phyloP scores from a whole-genome alignment of 129 eudicot species.

The sunflower (Helianthus annuus) region DNA sequence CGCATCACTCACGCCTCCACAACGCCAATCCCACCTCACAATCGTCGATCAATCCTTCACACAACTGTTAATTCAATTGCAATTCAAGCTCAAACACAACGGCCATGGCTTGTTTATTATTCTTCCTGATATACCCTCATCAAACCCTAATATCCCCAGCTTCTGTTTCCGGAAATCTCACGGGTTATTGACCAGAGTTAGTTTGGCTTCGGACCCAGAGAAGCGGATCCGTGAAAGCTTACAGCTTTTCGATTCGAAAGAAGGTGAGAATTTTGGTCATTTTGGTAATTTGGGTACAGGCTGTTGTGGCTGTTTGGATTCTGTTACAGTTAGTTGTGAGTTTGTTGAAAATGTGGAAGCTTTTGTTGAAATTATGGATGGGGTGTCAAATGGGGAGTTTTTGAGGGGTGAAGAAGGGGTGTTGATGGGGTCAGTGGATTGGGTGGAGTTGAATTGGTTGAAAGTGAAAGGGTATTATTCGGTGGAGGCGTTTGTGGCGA shows the following conservation, averaged over 20 bases:
- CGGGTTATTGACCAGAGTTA: slow-evolving; percentile 50
- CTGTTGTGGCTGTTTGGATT: slow-evolving; percentile 46
- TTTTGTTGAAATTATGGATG: slow-evolving; percentile 69
- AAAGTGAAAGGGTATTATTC: slow-evolving; percentile 86
- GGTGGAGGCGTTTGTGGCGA: slow-evolving; percentile 79
- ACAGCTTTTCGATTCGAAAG: slow-evolving; percentile 60
- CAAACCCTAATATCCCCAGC: slow-evolving; percentile 49
- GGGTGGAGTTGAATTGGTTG: slow-evolving; percentile 84
- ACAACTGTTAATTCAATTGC: slow-evolving; percentile 57
- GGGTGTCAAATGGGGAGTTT: slow-evolving; percentile 60
- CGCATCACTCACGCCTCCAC: slow-evolving; percentile 60
- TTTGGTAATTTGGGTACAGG: too few species aligned
- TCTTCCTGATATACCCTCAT: slow-evolving; percentile 66
- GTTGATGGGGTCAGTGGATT: slow-evolving; percentile 49
- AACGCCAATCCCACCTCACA: slow-evolving; percentile 78
- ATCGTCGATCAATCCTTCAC: slow-evolving; percentile 50
- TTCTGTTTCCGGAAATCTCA: slow-evolving; percentile 59
- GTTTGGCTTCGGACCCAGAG: slow-evolving; percentile 38
- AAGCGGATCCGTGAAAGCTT: slow-evolving; percentile 39
- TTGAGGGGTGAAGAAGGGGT: slow-evolving; percentile 73
- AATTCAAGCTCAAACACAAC: slow-evolving; percentile 27
- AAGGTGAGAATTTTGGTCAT: slow-evolving; percentile 43
- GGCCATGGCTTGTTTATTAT: slow-evolving; percentile 62
- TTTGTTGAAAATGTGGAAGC: slow-evolving; percentile 59
- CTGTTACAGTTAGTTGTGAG: slow-evolving; percentile 48